Evolutionary conservation across 495 filamentous ascomycete genomes (phyloP), one percentile per base, ranked within the genome.

Genomic region (Penicillium samsonianum): DNA sequence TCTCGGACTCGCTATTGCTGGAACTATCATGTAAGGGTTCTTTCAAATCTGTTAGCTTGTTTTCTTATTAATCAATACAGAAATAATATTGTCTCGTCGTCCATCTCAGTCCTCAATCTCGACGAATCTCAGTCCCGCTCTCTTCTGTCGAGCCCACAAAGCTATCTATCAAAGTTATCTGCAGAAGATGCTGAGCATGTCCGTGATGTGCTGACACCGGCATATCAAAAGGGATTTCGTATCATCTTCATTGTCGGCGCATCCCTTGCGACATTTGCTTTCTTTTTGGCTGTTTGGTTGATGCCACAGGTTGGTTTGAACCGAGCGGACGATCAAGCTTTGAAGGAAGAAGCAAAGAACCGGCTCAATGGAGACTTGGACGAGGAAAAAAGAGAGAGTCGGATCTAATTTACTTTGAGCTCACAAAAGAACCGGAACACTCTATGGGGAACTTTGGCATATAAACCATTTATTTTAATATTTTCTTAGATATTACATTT

Each of bases 201-300:
- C 5, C 74, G 75, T 12, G 66, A 59, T 8, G 58, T 76, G 2
- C 53, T 81, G 2, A 65, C 80, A 22, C 76, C 77, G 0, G 78
- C 77, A 0, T 83, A 83, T 46, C 70, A 73, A 38, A 69, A 63
- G 19, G 81, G 79, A 2, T 82, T 83, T 51, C 67, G 74, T 14
- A 75, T 79, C 25, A 78, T 83, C 43, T 83, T 82, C 49, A 58
- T 80, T 6, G 66, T 81, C 3, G 76, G 78, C 3, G 78, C 80
- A 6, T 69, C 64, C 0, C 51, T 83, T 12, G 70, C 78, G n/a
- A 76, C 74, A 0, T 38, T 80, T 5, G 76, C 79, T 10, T 76
- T 80, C 48, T 46, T 74, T 10, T 46, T 83, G 28, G 71, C 80
- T 10, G 62, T 64, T 47, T 68, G 64, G 47, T 64, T 82, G 26